These are phyloP conservation scores for Cyclocybe aegerita DNA, from an alignment of 768 basidiomycete species.

Conservation along the genomic window DNA sequence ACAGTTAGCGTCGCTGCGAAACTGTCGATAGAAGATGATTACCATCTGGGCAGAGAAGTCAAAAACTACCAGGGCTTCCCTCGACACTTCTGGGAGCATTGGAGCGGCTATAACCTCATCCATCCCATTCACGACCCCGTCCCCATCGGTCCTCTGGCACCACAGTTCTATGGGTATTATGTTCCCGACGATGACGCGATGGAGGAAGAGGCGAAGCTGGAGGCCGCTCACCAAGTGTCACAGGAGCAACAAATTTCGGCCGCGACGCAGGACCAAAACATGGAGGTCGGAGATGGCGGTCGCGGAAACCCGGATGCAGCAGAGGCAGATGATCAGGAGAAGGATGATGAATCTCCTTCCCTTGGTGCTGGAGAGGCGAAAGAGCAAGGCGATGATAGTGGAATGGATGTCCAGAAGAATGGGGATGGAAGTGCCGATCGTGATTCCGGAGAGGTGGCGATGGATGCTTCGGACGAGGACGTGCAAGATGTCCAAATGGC, in stretches of 20 bases:
- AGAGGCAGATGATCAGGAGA: no score
- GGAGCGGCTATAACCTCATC: slow-evolving; percentile 47
- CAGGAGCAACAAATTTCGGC: not conserved
- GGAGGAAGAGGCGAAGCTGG: not conserved
- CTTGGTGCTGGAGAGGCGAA: no score
- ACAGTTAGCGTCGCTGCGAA: slow-evolving; percentile 45
- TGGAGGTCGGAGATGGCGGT: no score
- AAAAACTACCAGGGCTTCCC: slow-evolving; percentile 45
- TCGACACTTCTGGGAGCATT: slow-evolving; percentile 45
- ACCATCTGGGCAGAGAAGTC: slow-evolving; percentile 39
- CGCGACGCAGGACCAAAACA: no score
- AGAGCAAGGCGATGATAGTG: no score
- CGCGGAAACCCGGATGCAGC: no score
- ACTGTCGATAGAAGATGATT: slow-evolving; percentile 36
- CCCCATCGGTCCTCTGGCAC: slow-evolving; percentile 50
- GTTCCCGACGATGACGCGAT: slow-evolving; percentile 17
- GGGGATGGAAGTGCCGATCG: no score
- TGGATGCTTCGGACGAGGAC: no score
- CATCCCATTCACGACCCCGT: slow-evolving; percentile 41
- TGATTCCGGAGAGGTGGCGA: no score
- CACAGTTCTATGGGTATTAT: slow-evolving; percentile 69
- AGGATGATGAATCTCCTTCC: no score
- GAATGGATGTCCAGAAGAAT: no score
- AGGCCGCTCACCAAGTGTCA: not conserved
- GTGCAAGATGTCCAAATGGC: no score